phyloP scores from a whole-genome alignment of 441 rosid genomes.

The Erodium trifolium region DNA sequence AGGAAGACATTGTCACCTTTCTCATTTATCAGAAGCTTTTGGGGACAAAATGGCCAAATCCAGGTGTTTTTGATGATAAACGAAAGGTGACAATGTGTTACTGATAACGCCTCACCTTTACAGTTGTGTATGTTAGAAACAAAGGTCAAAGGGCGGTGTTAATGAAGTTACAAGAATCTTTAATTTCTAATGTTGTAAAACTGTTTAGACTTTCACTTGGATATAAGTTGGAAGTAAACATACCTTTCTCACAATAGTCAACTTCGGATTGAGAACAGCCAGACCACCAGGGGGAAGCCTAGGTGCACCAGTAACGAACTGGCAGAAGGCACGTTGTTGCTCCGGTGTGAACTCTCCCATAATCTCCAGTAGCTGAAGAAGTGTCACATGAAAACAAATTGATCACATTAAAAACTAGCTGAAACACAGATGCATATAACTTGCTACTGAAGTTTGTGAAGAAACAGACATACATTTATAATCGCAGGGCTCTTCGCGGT shows the following conservation, averaged over 20 bases:
- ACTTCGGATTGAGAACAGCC: slow-evolving; percentile 89
- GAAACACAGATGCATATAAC: not conserved
- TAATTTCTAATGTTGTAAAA: not conserved
- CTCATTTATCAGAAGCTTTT: too few species aligned
- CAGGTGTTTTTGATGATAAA: too few species aligned
- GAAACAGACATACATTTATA: slow-evolving; percentile 43
- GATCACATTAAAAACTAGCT: not conserved
- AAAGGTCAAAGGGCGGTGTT: too few species aligned
- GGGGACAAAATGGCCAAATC: too few species aligned
- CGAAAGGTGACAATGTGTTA: too few species aligned
- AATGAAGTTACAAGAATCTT: not conserved
- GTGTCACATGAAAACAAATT: slow-evolving; percentile 13
- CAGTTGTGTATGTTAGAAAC: too few species aligned
- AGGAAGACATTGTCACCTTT: too few species aligned
- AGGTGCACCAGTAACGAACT: slow-evolving; percentile 99
- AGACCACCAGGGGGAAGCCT: slow-evolving; percentile 97
- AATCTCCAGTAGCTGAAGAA: slow-evolving; percentile 73
- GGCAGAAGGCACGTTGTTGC: slow-evolving; percentile 96
- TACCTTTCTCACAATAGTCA: slow-evolving; percentile 91
- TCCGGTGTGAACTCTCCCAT: slow-evolving; percentile 98
- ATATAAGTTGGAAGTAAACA: not conserved
- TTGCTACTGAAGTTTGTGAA: not conserved
- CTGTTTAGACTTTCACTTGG: not conserved
- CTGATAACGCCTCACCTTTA: too few species aligned
- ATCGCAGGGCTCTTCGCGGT: slow-evolving; percentile 95